Evolutionary conservation across 257 asterid genomes (phyloP).

Genomic region (Cinchona pubescens): DNA sequence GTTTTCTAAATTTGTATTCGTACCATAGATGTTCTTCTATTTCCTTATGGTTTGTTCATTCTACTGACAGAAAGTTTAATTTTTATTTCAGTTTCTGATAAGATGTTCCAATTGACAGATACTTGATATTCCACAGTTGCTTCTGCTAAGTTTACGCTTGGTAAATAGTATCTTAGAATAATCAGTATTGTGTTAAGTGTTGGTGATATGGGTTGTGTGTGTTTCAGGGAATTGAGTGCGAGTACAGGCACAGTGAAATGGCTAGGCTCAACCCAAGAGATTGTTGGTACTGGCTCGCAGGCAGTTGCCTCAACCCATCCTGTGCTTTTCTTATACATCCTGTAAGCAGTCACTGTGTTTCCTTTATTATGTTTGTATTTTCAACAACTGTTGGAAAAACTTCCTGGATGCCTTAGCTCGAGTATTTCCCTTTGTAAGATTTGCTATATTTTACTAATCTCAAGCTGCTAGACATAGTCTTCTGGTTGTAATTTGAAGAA

Average conservation of each 20-base stretch:
- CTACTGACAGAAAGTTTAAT: not conserved
- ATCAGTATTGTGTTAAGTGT: not conserved
- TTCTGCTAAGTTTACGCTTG: not conserved
- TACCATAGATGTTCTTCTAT: not conserved
- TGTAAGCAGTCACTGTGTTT: constrained; percentile 23
- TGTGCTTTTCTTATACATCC: constrained; percentile 49
- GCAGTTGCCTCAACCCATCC: constrained; percentile 36
- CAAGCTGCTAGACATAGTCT: not conserved
- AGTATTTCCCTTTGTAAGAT: not conserved
- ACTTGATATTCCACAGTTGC: not conserved
- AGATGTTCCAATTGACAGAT: not conserved
- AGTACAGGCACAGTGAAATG: constrained; percentile 43
- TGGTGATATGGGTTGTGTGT: constrained; percentile 13
- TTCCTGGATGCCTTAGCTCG: not conserved
- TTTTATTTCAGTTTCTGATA: not conserved
- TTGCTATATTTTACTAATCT: not conserved
- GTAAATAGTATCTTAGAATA: not conserved
- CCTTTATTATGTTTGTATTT: not conserved
- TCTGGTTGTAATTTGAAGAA: not conserved
- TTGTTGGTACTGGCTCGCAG: constrained; percentile 41
- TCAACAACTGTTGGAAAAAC: not conserved
- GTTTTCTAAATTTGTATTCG: not conserved
- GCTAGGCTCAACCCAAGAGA: constrained; percentile 51
- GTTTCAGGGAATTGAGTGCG: constrained; percentile 44
- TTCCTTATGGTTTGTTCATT: not conserved